Percentiles rank a stretch among this genome's conserved stretches.
phyloP scores from a whole-genome alignment of 2,329 filamentous ascomycete species.

The Penicillium nordicum region DNA sequence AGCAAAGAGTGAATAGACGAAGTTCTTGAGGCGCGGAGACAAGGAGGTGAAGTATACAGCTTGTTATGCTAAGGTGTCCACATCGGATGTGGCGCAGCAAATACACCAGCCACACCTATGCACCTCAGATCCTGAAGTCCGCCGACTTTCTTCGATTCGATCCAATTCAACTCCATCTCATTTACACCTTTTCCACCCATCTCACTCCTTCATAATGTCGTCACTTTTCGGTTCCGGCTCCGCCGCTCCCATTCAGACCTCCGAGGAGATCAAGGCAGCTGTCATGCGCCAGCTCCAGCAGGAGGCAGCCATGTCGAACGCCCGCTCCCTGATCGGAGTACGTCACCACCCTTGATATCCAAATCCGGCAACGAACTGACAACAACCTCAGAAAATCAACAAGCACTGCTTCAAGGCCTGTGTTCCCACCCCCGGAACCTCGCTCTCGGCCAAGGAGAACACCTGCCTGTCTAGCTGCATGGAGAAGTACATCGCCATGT shows the following conservation, averaged over 20 bases:
- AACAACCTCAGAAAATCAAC: slow-evolving; percentile 64
- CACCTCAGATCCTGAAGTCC: slow-evolving; percentile 11
- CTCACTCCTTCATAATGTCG: slow-evolving; percentile 29
- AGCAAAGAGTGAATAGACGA: slow-evolving; percentile 12
- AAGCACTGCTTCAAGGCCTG: slow-evolving; percentile 78
- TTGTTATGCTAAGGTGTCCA: slow-evolving; percentile 20
- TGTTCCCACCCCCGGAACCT: slow-evolving; percentile 63
- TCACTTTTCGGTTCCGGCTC: slow-evolving; percentile 40
- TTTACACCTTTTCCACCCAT: background rate
- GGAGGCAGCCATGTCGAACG: slow-evolving; percentile 66
- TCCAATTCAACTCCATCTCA: background rate
- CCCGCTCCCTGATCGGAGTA: slow-evolving; percentile 68
- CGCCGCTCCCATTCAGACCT: slow-evolving; percentile 25
- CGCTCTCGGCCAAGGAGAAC: slow-evolving; percentile 65
- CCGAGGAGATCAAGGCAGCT: slow-evolving; percentile 47
- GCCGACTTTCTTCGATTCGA: slow-evolving; percentile 2
- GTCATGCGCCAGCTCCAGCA: slow-evolving; percentile 63
- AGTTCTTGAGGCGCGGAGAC: background rate
- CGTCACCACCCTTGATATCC: slow-evolving; percentile 19
- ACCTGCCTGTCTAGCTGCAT: slow-evolving; percentile 72
- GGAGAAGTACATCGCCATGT: slow-evolving; percentile 79
- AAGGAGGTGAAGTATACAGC: slow-evolving; percentile 11
- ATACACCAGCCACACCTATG: slow-evolving; percentile 5
- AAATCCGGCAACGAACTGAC: background rate
- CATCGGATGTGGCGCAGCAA: slow-evolving; percentile 14